A percentile compares a stretch with the other conserved stretches of the same genome.
These are phyloP conservation scores for Kalmusia sp. DNA, from an alignment of 2,329 filamentous ascomycete species.

Conservation along the genomic window DNA sequence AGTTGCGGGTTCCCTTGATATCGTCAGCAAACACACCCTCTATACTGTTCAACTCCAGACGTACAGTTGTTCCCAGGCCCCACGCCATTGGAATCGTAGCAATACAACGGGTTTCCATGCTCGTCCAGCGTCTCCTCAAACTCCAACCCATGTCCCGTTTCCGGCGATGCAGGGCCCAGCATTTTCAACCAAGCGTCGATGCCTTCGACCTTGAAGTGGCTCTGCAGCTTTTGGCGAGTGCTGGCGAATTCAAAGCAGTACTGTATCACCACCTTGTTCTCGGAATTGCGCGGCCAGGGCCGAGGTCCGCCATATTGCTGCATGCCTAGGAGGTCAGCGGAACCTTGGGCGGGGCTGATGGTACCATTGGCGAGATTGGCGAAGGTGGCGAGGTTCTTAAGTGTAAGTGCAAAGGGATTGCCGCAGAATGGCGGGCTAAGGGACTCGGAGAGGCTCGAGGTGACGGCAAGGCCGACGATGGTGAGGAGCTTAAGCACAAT, in stretches of 20 bases:
- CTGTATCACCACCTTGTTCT: conserved; percentile 3
- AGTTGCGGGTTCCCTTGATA: not conserved
- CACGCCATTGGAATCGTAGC: not conserved
- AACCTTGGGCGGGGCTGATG: not conserved
- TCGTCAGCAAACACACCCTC: not conserved
- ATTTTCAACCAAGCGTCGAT: not conserved
- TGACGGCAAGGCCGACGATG: not conserved
- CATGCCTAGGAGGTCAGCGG: conserved; percentile 2
- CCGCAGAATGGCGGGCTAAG: conserved; percentile 1
- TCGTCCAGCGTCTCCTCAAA: not conserved
- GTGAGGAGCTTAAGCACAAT: not conserved
- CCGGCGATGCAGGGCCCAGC: not conserved
- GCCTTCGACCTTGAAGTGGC: not conserved
- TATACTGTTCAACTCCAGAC: too few relatives aligned
- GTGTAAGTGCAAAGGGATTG: not conserved
- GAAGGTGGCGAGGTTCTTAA: not conserved
- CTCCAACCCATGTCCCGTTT: not conserved
- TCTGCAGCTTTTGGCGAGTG: not conserved
- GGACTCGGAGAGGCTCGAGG: not conserved
- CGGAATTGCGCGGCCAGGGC: not conserved
- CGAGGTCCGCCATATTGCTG: not conserved
- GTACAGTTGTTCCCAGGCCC: not conserved
- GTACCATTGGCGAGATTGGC: conserved; percentile 2
- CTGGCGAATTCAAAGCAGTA: not conserved
- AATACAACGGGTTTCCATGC: not conserved